Evolutionary conservation across 1,284 basidiomycete genomes (phyloP).

Genomic region (Trametes hirsuta): DNA sequence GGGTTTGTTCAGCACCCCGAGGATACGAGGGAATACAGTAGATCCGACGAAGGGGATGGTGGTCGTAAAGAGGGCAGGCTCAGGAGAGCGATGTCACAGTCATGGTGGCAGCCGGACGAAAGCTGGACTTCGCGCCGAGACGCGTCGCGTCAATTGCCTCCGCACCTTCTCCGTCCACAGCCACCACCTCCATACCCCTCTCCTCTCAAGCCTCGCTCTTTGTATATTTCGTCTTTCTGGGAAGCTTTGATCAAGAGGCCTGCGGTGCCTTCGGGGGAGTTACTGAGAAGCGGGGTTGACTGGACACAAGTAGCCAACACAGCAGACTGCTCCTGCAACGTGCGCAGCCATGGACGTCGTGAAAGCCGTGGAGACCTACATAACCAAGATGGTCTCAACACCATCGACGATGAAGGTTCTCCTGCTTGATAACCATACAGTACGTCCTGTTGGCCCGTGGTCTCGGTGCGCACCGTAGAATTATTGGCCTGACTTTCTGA

Average conservation of each 20-base stretch:
- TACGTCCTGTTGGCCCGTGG: constrained; percentile 40
- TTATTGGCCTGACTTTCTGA: neutral
- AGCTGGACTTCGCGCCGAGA: constrained; percentile 8
- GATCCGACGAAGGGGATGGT: neutral
- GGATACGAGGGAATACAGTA: neutral
- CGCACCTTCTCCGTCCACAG: constrained; percentile 10
- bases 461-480: too few species aligned
- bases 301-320: neutral
- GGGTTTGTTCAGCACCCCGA: neutral
- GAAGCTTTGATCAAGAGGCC: neutral
- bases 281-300: too few species aligned
- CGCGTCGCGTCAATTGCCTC: constrained; percentile 15
- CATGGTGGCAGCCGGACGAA: constrained; percentile 12
- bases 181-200: constrained; percentile 1
- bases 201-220: neutral
- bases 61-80: neutral
- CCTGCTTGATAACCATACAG: constrained; percentile 94
- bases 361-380: constrained; percentile 94
- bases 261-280: neutral
- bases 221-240: neutral
- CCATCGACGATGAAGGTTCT: constrained; percentile 97
- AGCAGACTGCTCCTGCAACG: neutral
- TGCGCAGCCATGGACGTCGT: constrained; percentile 82
- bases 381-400: constrained; percentile 86
- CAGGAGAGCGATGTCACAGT: constrained; percentile 7